A percentile compares a stretch with the other conserved stretches of the same genome.
Evolutionary conservation across 345 rosid genomes (phyloP).

Genomic region (Citrus australasica): DNA sequence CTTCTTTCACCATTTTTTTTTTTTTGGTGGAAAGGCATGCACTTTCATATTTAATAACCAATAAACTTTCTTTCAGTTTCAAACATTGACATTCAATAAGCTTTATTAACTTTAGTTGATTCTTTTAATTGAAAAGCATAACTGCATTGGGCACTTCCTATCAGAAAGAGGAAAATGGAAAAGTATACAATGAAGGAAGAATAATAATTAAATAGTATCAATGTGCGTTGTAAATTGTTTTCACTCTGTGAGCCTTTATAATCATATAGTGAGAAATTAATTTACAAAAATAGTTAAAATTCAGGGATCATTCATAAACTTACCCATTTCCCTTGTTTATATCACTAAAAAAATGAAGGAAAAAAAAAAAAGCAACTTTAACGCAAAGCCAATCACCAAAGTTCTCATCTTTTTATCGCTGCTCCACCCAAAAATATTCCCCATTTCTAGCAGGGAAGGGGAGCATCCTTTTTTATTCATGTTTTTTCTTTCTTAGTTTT

Average conservation of each 20-base stretch:
- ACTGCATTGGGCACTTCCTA: neutral
- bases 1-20: neutral
- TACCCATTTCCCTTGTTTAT: too few relatives aligned
- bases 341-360: too few relatives aligned
- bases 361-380: too few relatives aligned
- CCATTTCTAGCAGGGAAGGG: too few relatives aligned
- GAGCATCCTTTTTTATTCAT: too few relatives aligned
- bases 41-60: neutral
- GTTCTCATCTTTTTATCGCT: too few relatives aligned
- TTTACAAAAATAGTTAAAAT: too few relatives aligned
- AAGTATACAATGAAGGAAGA: neutral
- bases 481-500: too few relatives aligned
- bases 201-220: neutral
- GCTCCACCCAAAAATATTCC: too few relatives aligned
- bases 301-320: too few relatives aligned
- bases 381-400: too few relatives aligned
- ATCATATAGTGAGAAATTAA: too few relatives aligned
- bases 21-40: neutral
- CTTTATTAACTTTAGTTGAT: neutral
- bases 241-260: neutral
- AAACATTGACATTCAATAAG: neutral
- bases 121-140: neutral
- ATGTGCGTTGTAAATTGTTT: neutral
- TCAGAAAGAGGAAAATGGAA: neutral
- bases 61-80: neutral